Conservation (phyloP, 1,284 basidiomycete genomes). For the Trichosporon faecale region DNA sequence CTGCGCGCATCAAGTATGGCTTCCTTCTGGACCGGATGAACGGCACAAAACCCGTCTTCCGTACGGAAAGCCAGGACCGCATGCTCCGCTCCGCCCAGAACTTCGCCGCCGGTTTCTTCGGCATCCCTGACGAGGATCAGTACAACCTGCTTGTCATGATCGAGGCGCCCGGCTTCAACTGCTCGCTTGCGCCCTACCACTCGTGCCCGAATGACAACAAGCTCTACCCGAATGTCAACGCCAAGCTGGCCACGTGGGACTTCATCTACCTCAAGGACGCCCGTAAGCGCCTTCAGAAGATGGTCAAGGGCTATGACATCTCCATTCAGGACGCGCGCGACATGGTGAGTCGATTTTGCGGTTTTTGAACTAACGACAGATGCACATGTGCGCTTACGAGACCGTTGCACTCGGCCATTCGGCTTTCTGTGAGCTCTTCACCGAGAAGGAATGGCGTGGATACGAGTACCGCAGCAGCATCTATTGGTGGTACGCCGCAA, state of each 20-base stretch:
- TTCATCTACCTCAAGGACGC: slow-evolving; percentile 68
- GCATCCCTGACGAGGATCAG: slow-evolving; percentile 52
- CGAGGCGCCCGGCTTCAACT: slow-evolving; percentile 54
- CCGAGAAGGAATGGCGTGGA: slow-evolving; percentile 64
- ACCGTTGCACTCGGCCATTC: slow-evolving; percentile 55
- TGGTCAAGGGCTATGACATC: slow-evolving; percentile 65
- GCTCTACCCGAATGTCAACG: slow-evolving; percentile 22
- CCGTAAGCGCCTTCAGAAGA: slow-evolving; percentile 60
- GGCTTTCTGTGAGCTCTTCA: slow-evolving; percentile 60
- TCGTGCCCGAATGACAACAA: slow-evolving; percentile 38
- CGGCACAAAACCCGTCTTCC: slow-evolving; percentile 52
- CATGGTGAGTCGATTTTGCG: slow-evolving; percentile 23
- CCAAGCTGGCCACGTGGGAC: slow-evolving; percentile 59
- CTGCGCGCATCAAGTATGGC: slow-evolving; percentile 51
- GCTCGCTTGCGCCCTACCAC: slow-evolving; percentile 54
- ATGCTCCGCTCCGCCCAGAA: slow-evolving; percentile 55
- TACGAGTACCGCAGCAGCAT: slow-evolving; percentile 59
- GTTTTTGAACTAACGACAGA: slow-evolving; percentile 13
- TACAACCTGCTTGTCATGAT: slow-evolving; percentile 53
- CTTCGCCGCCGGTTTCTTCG: slow-evolving; percentile 54
- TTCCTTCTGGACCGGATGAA: slow-evolving; percentile 50
- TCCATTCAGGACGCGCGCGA: slow-evolving; percentile 63
- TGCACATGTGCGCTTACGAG: slow-evolving; percentile 38
- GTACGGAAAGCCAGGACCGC: slow-evolving; percentile 54
- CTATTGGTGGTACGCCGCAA: slow-evolving; percentile 52